Evolutionary conservation across 495 filamentous ascomycete species (phyloP).

Genomic region (Penicillium taxi): DNA sequence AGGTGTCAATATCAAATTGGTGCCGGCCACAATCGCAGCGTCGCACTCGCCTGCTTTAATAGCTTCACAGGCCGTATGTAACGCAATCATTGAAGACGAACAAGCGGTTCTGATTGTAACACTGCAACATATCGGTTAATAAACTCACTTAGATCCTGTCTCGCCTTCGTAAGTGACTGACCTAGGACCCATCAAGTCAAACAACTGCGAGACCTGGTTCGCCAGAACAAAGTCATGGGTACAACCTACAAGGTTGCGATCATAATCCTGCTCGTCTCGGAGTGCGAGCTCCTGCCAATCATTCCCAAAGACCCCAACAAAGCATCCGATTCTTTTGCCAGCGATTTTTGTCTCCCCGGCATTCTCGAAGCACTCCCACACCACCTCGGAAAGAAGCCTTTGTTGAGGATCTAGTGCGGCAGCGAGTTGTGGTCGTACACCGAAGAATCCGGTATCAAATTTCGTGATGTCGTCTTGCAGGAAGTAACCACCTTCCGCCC

Average conservation of each 20-base stretch:
- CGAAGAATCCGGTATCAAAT: slow-evolving; percentile 24
- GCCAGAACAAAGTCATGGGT: too few species aligned
- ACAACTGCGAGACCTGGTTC: slow-evolving; percentile 1
- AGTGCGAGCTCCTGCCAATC: slow-evolving; percentile 3
- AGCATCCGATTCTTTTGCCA: slow-evolving; percentile 7
- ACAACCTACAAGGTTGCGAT: too few species aligned
- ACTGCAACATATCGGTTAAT: too few species aligned
- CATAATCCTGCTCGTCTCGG: not conserved
- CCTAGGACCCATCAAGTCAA: slow-evolving; percentile 2
- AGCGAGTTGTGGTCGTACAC: not conserved
- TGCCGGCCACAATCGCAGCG: slow-evolving; percentile 5
- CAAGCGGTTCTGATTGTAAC: slow-evolving; percentile 49
- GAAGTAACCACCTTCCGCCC: slow-evolving; percentile 40
- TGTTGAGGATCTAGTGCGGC: slow-evolving; percentile 8
- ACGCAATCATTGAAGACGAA: slow-evolving; percentile 39
- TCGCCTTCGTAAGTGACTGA: too few species aligned
- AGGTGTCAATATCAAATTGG: slow-evolving; percentile 11
- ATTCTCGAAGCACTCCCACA: slow-evolving; percentile 19
- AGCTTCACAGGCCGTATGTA: slow-evolving; percentile 30
- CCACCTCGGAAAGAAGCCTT: slow-evolving; percentile 15
- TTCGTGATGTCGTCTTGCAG: slow-evolving; percentile 29
- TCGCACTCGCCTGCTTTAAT: slow-evolving; percentile 7
- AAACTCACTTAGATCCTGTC: slow-evolving; percentile 4
- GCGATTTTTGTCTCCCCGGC: slow-evolving; percentile 40
- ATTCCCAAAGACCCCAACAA: slow-evolving; percentile 3